Evolutionary conservation across 2,329 filamentous ascomycete genomes (phyloP).

Genomic region (Fusarium sp.): DNA sequence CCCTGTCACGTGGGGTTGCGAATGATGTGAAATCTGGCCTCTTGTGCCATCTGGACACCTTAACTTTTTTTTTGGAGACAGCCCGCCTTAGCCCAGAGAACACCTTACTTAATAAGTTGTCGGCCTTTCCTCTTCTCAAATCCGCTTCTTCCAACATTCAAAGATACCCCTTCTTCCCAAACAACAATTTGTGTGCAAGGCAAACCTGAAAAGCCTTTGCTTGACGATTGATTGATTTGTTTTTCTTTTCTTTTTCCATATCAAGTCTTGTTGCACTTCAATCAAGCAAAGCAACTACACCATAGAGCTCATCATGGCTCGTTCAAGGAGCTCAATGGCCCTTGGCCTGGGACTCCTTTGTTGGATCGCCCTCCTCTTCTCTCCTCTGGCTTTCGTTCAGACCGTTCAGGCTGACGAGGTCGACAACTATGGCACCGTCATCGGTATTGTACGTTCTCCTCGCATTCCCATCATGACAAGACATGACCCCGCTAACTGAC

Average conservation of each 20-base stretch:
- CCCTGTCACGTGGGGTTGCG: conserved; percentile 51
- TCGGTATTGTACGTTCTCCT: conserved; percentile 80
- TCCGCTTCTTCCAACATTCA: conserved; percentile 46
- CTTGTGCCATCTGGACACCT: conserved; percentile 60
- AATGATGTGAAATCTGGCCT: conserved; percentile 61
- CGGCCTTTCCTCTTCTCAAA: conserved; percentile 46
- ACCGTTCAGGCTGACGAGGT: conserved; percentile 78
- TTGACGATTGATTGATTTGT: conserved; percentile 40
- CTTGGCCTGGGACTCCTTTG: conserved; percentile 88
- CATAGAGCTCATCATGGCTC: conserved; percentile 58
- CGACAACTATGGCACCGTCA: conserved; percentile 86
- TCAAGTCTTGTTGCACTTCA: conserved; percentile 38
- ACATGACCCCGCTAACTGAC: conserved; percentile 38
- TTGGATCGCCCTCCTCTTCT: conserved; percentile 91
- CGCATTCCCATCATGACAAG: neutral
- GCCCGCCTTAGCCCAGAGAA: neutral
- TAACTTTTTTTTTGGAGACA: conserved; percentile 52
- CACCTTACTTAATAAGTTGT: conserved; percentile 52
- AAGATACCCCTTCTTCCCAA: conserved; percentile 47
- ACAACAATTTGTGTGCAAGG: conserved; percentile 47
- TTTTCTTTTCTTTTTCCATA: conserved; percentile 39
- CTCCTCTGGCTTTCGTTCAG: conserved; percentile 86
- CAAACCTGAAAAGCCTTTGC: conserved; percentile 40
- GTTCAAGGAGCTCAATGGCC: conserved; percentile 75
- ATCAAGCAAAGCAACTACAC: conserved; percentile 31